Evolutionary conservation across 345 rosid species (phyloP).

Genomic region (Eucalyptus pauciflora): DNA sequence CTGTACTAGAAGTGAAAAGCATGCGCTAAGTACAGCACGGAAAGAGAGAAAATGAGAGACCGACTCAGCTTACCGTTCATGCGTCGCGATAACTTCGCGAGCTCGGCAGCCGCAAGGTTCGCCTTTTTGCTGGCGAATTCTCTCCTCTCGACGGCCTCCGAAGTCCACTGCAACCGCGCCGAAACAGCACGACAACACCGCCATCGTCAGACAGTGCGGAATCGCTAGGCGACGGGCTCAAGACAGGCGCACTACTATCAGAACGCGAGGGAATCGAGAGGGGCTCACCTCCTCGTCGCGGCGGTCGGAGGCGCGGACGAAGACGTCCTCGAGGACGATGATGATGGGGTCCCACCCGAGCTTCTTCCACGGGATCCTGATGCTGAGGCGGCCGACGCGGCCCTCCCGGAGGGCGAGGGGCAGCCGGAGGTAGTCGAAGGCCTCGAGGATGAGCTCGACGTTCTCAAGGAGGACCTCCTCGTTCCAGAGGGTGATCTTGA

Average conservation of each 20-base stretch:
- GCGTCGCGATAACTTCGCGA: slow-evolving; percentile 66
- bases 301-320: slow-evolving; percentile 53
- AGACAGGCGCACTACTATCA: not conserved
- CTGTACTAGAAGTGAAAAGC: not conserved
- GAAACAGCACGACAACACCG: not conserved
- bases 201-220: not conserved
- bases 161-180: slow-evolving; percentile 47
- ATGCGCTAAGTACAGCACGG: not conserved
- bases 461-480: slow-evolving; percentile 72
- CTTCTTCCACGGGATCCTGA: slow-evolving; percentile 77
- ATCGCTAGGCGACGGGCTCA: not conserved
- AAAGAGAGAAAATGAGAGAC: not conserved
- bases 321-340: slow-evolving; percentile 67
- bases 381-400: slow-evolving; percentile 67
- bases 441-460: slow-evolving; percentile 73
- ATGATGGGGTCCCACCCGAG: slow-evolving; percentile 64
- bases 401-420: slow-evolving; percentile 80
- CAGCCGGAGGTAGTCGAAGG: slow-evolving; percentile 81
- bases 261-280: not conserved
- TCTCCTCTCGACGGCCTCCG: slow-evolving; percentile 68
- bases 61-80: slow-evolving; percentile 45
- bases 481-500: slow-evolving; percentile 74
- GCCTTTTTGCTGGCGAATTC: slow-evolving; percentile 88
- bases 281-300: slow-evolving; percentile 58
- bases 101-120: slow-evolving; percentile 90